Evolutionary conservation across 108 stramenopile genomes (phyloP).

Genomic region (Skeletonema tropicum): DNA sequence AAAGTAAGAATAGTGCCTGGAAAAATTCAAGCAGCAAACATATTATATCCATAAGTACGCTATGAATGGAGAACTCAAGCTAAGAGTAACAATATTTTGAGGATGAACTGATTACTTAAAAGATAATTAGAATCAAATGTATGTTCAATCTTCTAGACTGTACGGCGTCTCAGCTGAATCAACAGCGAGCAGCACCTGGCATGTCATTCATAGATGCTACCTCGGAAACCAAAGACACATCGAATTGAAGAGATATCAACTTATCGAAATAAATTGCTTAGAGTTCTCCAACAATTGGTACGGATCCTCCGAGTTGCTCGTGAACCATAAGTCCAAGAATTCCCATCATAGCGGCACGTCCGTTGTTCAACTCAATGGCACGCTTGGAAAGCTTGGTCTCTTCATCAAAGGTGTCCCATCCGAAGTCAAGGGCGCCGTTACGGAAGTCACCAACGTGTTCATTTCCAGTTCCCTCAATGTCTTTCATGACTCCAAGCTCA

Average conservation of each 20-base stretch:
- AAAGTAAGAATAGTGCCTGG: too few relatives aligned
- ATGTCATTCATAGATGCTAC: too few relatives aligned
- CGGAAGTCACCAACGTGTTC: conserved; percentile 82
- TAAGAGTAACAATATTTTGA: neutral
- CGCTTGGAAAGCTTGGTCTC: conserved; percentile 81
- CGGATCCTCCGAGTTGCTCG: conserved; percentile 55
- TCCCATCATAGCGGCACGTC: conserved; percentile 82
- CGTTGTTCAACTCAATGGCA: conserved; percentile 90
- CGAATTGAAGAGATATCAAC: neutral
- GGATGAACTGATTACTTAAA: neutral
- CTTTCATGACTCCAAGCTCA: conserved; percentile 29
- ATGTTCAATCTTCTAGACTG: neutral
- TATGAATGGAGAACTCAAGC: too few relatives aligned
- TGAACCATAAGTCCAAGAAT: conserved; percentile 69
- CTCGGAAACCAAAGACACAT: neutral
- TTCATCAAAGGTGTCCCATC: conserved; percentile 78
- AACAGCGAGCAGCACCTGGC: neutral
- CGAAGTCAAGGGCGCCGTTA: conserved; percentile 79
- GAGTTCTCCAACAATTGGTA: conserved; percentile 2
- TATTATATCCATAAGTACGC: too few relatives aligned
- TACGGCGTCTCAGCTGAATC: neutral
- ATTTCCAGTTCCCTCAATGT: conserved; percentile 35
- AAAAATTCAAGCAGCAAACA: neutral
- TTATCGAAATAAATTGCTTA: neutral
- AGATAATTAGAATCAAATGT: neutral